phyloP scores from a whole-genome alignment of 2,329 filamentous ascomycete species.

The Botrytis porri region DNA sequence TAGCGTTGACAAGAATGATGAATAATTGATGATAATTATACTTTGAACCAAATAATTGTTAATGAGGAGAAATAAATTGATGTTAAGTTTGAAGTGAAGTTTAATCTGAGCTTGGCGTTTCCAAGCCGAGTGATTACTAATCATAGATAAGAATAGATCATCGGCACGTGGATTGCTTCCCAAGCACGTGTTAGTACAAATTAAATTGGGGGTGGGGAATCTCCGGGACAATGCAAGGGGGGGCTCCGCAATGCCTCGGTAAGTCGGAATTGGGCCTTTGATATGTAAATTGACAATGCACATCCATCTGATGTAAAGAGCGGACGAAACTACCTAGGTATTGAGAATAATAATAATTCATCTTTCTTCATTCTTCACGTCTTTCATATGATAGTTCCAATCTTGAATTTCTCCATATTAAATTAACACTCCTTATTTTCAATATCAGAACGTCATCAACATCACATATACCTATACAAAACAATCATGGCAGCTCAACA shows the following conservation, averaged over 20 bases:
- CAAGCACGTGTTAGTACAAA: not conserved
- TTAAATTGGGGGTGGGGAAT: no score
- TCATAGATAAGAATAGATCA: not conserved
- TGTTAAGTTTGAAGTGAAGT: not conserved
- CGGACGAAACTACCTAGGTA: not conserved
- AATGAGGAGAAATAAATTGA: not conserved
- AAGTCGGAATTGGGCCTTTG: constrained; percentile 10
- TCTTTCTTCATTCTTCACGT: constrained; percentile 19
- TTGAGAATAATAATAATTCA: not conserved
- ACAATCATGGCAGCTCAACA: constrained; percentile 48
- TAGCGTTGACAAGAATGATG: constrained; percentile 19
- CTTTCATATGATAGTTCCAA: not conserved
- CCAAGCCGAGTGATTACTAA: not conserved
- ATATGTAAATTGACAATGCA: constrained; percentile 7
- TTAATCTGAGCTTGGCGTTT: not conserved
- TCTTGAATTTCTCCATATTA: not conserved
- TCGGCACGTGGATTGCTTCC: not conserved
- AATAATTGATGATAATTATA: constrained; percentile 29
- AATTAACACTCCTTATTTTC: constrained; percentile 2
- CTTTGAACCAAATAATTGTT: not conserved
- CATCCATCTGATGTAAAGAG: constrained; percentile 15
- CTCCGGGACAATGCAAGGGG: constrained; percentile 6
- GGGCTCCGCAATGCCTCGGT: constrained; percentile 20
- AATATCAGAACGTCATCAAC: constrained; percentile 1
- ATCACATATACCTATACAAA: constrained; percentile 12